Evolutionary conservation across 164 flowering plant species (phyloP), one percentile per base, ranked within the genome.

Genomic region (Houttuynia cordata): DNA sequence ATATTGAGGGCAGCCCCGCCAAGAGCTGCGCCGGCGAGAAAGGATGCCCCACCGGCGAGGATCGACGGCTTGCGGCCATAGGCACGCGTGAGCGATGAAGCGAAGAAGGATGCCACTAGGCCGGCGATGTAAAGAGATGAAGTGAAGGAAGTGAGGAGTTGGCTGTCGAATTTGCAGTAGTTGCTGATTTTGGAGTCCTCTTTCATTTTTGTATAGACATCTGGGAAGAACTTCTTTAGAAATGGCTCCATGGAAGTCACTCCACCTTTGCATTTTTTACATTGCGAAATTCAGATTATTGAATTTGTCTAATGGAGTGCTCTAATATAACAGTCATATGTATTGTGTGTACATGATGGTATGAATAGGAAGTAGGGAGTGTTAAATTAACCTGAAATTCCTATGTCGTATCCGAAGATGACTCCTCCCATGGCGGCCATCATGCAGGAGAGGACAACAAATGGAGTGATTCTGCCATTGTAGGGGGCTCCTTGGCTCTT

Each of bases 161-260:
- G n/a, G n/a, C n/a, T n/a, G n/a, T n/a, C n/a, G n/a, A n/a, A n/a
- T n/a, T n/a, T n/a, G n/a, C n/a, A n/a, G n/a, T n/a, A n/a, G n/a
- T n/a, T n/a, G n/a, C n/a, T n/a, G n/a, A n/a, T n/a, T n/a, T n/a
- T n/a, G n/a, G n/a, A n/a, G n/a, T n/a, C n/a, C n/a, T n/a, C n/a
- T n/a, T n/a, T n/a, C n/a, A n/a, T n/a, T n/a, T 64, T 84, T 0
- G 1, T 68, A 66, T 74, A 67, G 56, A 86, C 87, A 12, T 71
- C 58, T 7, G 84, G 96, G 77, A 86, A 86, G 78, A 86, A 86
- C 58, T 74, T 75, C 72, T 64, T 65, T 57, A 83, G 69, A 67
- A 86, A 88, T 57, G 88, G 61, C 22, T 65, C 82, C 96, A 88
- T 88, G 18, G 96, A 80, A 3, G 86, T 80, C 69, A 88, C 93